A percentile compares a stretch with the other conserved stretches of the same genome.
Evolutionary conservation across 768 basidiomycete genomes (phyloP).

Genomic region (Rhizopogon vinicolor): DNA sequence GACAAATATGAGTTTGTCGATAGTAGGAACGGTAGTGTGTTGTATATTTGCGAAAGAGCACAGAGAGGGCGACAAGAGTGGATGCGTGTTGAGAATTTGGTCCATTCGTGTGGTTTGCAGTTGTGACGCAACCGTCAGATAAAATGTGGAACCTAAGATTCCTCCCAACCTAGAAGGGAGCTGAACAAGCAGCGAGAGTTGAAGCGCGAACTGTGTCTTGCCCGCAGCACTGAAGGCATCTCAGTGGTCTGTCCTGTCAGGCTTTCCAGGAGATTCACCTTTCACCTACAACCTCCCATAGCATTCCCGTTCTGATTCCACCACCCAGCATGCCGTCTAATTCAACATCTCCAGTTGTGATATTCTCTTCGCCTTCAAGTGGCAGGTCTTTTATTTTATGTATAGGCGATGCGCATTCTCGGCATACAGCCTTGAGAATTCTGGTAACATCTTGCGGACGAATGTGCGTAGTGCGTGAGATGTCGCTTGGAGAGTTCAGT

Average conservation of each 20-base stretch:
- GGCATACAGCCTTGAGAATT: conserved; percentile 48
- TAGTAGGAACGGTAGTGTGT: conserved; percentile 52
- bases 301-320: conserved; percentile 70
- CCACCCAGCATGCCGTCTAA: conserved; percentile 75
- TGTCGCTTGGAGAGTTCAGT: conserved; percentile 41
- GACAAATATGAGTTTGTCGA: conserved; percentile 49
- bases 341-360: conserved; percentile 69
- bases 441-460: conserved; percentile 43
- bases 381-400: conserved; percentile 34
- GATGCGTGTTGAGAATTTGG: conserved; percentile 56
- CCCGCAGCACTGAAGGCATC: conserved; percentile 70
- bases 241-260: conserved; percentile 4
- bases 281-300: conserved; percentile 89
- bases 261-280: conserved; percentile 48
- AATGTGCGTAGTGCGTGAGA: conserved; percentile 53
- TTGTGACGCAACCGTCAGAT: conserved; percentile 67
- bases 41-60: conserved; percentile 57
- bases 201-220: conserved; percentile 90
- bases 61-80: conserved; percentile 35
- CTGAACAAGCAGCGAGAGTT: conserved; percentile 77
- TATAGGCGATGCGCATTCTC: conserved; percentile 34
- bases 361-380: conserved; percentile 37
- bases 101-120: conserved; percentile 66
- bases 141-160: conserved; percentile 65
- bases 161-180: conserved; percentile 54